Evolutionary conservation across 768 basidiomycete genomes (phyloP).

Genomic region (Tylopilus plumbeoviolaceoides): DNA sequence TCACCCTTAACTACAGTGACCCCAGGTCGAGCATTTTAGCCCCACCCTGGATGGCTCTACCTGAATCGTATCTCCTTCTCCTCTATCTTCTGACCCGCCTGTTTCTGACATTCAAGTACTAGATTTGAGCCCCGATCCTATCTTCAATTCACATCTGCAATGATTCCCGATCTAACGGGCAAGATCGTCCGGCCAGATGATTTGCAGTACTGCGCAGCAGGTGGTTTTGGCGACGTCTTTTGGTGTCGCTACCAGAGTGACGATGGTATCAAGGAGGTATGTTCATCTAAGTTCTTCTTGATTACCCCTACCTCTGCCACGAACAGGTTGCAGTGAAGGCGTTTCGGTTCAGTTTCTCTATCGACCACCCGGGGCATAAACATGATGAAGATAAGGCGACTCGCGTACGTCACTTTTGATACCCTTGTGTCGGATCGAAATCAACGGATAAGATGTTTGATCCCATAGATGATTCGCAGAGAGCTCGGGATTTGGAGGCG

Average conservation of each 20-base stretch:
- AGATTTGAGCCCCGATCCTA: not conserved
- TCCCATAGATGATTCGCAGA: slow-evolving; percentile 1
- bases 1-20: no score
- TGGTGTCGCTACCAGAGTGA: not conserved
- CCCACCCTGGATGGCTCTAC: not conserved
- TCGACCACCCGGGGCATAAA: not conserved
- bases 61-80: not conserved
- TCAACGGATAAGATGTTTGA: not conserved
- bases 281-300: not conserved
- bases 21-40: no score
- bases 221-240: slow-evolving; percentile 8
- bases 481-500: slow-evolving; percentile 9
- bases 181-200: not conserved
- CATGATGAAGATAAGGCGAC: not conserved
- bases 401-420: not conserved
- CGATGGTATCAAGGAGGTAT: not conserved
- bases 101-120: not conserved
- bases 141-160: not conserved
- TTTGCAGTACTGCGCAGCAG: not conserved
- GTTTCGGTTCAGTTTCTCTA: slow-evolving; percentile 5
- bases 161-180: not conserved
- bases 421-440: no score
- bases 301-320: not conserved
- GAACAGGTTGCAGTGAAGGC: slow-evolving; percentile 8
- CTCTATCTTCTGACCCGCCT: no score